Evolutionary conservation across 2,329 filamentous ascomycete genomes (phyloP).

Genomic region (Talaromyces amestolkiae): DNA sequence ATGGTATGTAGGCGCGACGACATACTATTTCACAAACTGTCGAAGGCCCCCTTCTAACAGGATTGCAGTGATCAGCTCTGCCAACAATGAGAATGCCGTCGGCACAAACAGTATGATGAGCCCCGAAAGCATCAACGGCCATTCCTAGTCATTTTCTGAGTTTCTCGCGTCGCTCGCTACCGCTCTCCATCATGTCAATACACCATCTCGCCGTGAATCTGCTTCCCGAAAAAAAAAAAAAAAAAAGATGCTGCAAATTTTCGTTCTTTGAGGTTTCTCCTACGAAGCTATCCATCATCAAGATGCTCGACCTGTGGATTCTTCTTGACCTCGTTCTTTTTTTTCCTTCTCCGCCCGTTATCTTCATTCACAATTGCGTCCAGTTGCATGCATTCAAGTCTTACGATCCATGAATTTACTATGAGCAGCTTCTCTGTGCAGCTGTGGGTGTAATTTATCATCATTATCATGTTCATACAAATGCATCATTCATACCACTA

Average conservation of each 20-base stretch:
- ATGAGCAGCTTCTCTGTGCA: slow-evolving; percentile 16
- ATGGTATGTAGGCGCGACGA: slow-evolving; percentile 33
- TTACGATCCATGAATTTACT: slow-evolving; percentile 18
- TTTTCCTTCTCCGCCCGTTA: not conserved
- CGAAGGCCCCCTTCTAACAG: slow-evolving; percentile 57
- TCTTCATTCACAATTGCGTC: not conserved
- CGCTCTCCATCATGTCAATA: slow-evolving; percentile 12
- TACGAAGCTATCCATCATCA: not conserved
- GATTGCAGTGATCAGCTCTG: slow-evolving; percentile 17
- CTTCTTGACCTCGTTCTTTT: not conserved
- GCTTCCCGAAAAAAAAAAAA: not conserved
- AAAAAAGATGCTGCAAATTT: not conserved
- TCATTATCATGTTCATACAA: not conserved
- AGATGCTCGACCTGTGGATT: not conserved
- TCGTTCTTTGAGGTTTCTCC: not conserved
- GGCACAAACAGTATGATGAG: slow-evolving; percentile 71
- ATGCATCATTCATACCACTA: not conserved
- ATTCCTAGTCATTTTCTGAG: slow-evolving; percentile 22
- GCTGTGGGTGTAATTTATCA: slow-evolving; percentile 1
- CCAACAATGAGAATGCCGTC: slow-evolving; percentile 45
- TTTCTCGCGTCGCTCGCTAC: slow-evolving; percentile 6
- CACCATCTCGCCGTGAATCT: not conserved
- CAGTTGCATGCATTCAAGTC: not conserved
- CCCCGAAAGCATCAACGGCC: slow-evolving; percentile 68
- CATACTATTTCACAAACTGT: slow-evolving; percentile 52